Conservation (phyloP, 176 grass and related monocot genomes). For the Oryza nivara region DNA sequence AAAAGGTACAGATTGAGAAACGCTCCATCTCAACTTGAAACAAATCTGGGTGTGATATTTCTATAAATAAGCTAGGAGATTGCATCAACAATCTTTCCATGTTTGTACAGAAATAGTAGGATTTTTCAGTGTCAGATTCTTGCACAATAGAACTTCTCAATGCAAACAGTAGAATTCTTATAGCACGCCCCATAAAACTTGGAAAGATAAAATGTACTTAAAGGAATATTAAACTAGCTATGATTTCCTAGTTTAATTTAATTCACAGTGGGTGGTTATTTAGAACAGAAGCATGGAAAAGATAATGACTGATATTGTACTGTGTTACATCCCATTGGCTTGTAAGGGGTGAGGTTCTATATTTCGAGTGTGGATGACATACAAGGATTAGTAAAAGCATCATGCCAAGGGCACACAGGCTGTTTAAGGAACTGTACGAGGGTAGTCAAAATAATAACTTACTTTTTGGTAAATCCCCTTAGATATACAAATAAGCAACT, state of each 20-base stretch:
- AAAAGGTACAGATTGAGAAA: background rate
- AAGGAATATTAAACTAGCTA: background rate
- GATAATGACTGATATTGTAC: background rate
- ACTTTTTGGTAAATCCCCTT: background rate
- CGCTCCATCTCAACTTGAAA: background rate
- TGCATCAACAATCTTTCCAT: background rate
- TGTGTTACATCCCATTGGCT: background rate
- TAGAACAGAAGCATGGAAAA: background rate
- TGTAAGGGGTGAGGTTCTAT: background rate
- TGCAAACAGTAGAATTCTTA: background rate
- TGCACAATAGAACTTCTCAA: background rate
- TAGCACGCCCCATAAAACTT: background rate
- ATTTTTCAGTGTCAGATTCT: background rate
- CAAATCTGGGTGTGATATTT: background rate
- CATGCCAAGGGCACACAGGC: background rate
- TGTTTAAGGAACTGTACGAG: background rate
- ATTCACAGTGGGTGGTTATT: background rate
- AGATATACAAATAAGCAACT: background rate
- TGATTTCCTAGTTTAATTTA: background rate
- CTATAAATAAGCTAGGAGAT: too few species aligned
- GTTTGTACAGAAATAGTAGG: conserved; percentile 6
- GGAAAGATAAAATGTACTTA: background rate
- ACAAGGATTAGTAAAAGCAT: background rate
- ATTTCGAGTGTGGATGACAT: background rate
- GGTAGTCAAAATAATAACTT: background rate